These are phyloP conservation scores for Leccinum obscurum DNA, from an alignment of 768 basidiomycete species.

Conservation along the genomic window DNA sequence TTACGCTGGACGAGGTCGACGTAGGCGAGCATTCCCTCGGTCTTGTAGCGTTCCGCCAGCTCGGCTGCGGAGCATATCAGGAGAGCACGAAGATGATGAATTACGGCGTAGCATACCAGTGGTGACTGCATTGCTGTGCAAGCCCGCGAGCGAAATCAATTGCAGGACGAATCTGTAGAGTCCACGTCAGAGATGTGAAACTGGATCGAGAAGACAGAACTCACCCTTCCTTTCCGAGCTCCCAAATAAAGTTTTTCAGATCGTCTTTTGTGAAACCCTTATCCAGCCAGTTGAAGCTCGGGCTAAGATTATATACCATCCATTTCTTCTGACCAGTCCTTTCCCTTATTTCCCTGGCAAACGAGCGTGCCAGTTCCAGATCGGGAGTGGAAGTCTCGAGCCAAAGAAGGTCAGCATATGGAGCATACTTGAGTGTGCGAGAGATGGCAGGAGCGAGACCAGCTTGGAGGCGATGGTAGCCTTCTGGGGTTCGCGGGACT, in stretches of 20 bases:
- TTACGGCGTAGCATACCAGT: slow-evolving; percentile 58
- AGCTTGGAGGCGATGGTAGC: slow-evolving; percentile 85
- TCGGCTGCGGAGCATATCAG: slow-evolving; percentile 51
- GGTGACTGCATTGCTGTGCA: slow-evolving; percentile 79
- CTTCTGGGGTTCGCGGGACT: slow-evolving; percentile 89
- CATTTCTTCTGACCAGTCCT: slow-evolving; percentile 62
- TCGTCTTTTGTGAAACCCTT: slow-evolving; percentile 77
- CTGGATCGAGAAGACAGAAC: slow-evolving; percentile 12
- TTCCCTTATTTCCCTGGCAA: slow-evolving; percentile 73
- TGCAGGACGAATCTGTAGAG: slow-evolving; percentile 78
- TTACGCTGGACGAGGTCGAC: slow-evolving; percentile 85
- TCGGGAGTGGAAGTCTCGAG: slow-evolving; percentile 91
- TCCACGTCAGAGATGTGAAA: slow-evolving; percentile 4
- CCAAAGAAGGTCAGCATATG: slow-evolving; percentile 90
- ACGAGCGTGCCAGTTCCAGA: slow-evolving; percentile 73
- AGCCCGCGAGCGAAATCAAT: slow-evolving; percentile 85
- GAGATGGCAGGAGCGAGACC: slow-evolving; percentile 83
- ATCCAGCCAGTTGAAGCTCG: slow-evolving; percentile 90
- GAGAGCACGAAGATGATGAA: not conserved
- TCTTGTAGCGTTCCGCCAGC: slow-evolving; percentile 75
- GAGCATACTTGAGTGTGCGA: slow-evolving; percentile 76
- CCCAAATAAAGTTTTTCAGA: slow-evolving; percentile 86
- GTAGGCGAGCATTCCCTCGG: slow-evolving; percentile 92
- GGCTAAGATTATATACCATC: slow-evolving; percentile 93
- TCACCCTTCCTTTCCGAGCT: slow-evolving; percentile 85